These are phyloP conservation scores for Coemansia asiatica DNA, from an alignment of 192 early-diverging fungal species.

Conservation along the genomic window DNA sequence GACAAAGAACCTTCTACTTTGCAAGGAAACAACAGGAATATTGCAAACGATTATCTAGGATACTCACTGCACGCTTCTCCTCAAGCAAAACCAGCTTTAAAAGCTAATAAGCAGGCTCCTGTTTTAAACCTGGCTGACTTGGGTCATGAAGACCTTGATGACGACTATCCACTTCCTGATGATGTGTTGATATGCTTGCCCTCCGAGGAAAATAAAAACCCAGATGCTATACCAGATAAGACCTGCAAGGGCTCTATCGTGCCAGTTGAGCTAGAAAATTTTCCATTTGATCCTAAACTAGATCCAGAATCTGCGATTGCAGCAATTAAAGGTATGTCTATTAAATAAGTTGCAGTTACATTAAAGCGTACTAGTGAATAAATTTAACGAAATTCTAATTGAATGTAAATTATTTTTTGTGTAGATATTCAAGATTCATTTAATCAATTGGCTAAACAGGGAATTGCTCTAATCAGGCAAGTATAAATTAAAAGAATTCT, in stretches of 20 bases:
- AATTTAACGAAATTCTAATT: not conserved
- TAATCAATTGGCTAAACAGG: slow-evolving; percentile 9
- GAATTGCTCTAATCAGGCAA: slow-evolving; percentile 12
- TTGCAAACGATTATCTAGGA: not conserved
- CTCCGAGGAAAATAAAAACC: not conserved
- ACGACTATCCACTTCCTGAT: not conserved
- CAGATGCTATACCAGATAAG: not conserved
- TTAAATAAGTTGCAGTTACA: not conserved
- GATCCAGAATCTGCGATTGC: slow-evolving; percentile 16
- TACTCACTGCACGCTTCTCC: not conserved
- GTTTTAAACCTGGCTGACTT: not conserved
- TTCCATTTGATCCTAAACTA: slow-evolving; percentile 25
- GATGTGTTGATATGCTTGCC: not conserved
- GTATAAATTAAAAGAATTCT: not conserved
- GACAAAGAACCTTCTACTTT: not conserved
- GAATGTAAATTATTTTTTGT: not conserved
- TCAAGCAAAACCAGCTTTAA: not conserved
- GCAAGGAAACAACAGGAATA: not conserved
- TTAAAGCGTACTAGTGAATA: not conserved
- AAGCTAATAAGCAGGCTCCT: not conserved
- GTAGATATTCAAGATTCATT: slow-evolving; percentile 15
- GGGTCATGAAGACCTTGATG: not conserved
- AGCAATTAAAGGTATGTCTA: slow-evolving; percentile 20
- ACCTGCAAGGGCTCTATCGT: not conserved
- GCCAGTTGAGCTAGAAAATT: not conserved